These are phyloP conservation scores for Quercus dentata DNA, from an alignment of 306 rosid species.

Conservation along the genomic window DNA sequence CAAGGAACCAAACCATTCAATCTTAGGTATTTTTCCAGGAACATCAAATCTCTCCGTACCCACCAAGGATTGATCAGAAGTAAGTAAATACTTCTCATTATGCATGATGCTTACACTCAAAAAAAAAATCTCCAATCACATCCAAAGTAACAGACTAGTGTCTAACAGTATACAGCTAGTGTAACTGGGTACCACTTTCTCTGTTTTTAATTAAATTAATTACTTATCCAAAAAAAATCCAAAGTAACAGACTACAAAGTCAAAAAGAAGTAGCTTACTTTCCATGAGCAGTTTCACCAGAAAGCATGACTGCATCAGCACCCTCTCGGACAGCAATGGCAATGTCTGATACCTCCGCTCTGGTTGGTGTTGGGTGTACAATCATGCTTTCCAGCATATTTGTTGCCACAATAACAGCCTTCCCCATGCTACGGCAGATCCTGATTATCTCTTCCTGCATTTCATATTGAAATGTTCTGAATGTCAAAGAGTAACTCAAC, in stretches of 20 bases:
- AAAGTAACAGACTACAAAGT: slow-evolving; percentile 8
- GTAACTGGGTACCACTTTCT: too few species aligned
- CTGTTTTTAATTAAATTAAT: too few species aligned
- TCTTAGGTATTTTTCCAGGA: too few species aligned
- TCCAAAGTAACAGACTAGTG: slow-evolving; percentile 6
- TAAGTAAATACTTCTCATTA: not conserved
- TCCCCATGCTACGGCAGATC: too few species aligned
- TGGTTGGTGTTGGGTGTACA: slow-evolving; percentile 96
- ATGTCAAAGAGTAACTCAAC: slow-evolving; percentile 15
- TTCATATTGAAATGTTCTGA: slow-evolving; percentile 6
- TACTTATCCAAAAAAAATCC: too few species aligned
- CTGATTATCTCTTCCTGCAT: too few species aligned
- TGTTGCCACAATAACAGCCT: slow-evolving; percentile 96
- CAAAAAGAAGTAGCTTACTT: slow-evolving; percentile 52
- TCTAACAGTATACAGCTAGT: too few species aligned
- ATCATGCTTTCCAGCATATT: slow-evolving; percentile 99
- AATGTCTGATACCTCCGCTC: slow-evolving; percentile 98
- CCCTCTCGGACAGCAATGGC: slow-evolving; percentile 99
- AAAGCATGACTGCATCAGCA: slow-evolving; percentile 91
- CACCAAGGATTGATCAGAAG: not conserved
- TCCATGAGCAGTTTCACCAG: slow-evolving; percentile 99
- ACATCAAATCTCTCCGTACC: not conserved
- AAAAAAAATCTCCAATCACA: not conserved
- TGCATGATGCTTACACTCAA: not conserved
- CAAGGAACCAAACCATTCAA: not conserved